Evolutionary conservation across 2,329 filamentous ascomycete genomes (phyloP).

Genomic region (Trichoderma sp.): DNA sequence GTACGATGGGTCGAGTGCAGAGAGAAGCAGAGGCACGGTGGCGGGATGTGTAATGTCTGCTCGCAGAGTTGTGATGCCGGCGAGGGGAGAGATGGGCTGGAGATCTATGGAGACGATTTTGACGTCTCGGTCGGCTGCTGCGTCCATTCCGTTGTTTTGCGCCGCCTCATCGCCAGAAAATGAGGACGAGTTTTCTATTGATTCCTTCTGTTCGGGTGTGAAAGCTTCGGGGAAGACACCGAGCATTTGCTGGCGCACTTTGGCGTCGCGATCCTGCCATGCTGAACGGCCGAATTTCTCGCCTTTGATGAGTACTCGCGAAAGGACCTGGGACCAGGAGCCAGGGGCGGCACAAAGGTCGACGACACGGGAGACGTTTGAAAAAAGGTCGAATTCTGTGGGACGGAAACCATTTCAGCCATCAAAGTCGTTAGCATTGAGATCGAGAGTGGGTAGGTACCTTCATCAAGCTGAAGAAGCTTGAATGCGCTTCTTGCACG

Average conservation of each 20-base stretch:
- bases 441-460: conserved; percentile 41
- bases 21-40: conserved; percentile 85
- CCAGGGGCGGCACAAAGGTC: conserved; percentile 95
- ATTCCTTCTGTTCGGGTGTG: conserved; percentile 33
- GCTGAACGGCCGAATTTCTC: conserved; percentile 85
- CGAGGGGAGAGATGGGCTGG: conserved; percentile 91
- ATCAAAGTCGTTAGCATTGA: background rate
- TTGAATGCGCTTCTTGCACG: conserved; percentile 96
- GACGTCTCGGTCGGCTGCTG: conserved; percentile 66
- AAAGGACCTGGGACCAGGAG: conserved; percentile 96
- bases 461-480: conserved; percentile 89
- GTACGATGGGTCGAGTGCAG: conserved; percentile 77
- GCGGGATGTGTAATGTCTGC: conserved; percentile 98
- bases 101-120: conserved; percentile 96
- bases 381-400: conserved; percentile 88
- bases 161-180: background rate
- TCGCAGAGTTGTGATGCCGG: conserved; percentile 88
- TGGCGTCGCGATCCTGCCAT: conserved; percentile 82
- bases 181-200: conserved; percentile 26
- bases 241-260: conserved; percentile 64
- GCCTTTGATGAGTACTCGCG: conserved; percentile 88
- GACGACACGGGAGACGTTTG: conserved; percentile 87
- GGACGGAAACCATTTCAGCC: background rate
- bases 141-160: conserved; percentile 36
- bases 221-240: conserved; percentile 46